Evolutionary conservation across 768 basidiomycete genomes (phyloP), one percentile per base, ranked within the genome.

Genomic region (Tremella fuciformis): DNA sequence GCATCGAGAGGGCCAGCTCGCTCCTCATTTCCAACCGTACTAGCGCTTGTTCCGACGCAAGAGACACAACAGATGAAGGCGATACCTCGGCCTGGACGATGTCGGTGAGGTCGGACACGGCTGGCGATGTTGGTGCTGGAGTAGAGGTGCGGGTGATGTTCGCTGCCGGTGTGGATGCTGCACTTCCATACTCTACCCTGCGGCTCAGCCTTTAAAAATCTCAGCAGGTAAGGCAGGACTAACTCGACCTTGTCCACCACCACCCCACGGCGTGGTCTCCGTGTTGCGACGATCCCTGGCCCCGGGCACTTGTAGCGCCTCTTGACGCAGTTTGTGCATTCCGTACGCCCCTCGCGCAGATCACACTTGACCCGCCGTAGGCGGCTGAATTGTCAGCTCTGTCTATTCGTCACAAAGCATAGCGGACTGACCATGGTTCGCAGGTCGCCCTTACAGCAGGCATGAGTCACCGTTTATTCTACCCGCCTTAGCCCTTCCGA

Each of bases 351-450:
- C 3, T 55, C 53, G 13, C 39, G 53, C n/a, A 55, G 53, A 46
- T 55, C 53, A 26, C 53, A 55, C 38, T 55, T 55, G 15, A 55
- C 53, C 42, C 53, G 29, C 16, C 53, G 40, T 13, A 41, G 53
- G 13, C 41, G 53, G 42, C 53, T 55, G 24, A 13, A 19, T 8
- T 19, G 11, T 16, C 15, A 40, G 29, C 29, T 34, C 29, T 4
- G 29, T 11, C 29, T n/a, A n/a, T n/a, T 13, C 29, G 11, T 52
- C 13, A 37, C 29, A 40, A 3, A 53, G 38, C 52, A 19, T 8
- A 34, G 42, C 42, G 52, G 15, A 53, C 52, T 3, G 3, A 55
- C 53, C 53, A 55, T 42, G 53, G 39, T 18, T 55, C 53, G 39
- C 53, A 55, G 15, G 53, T 55, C 18, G 25, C 38, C 29, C 53